Evolutionary conservation across 345 rosid genomes (phyloP).

Genomic region (Carallia brachiata): DNA sequence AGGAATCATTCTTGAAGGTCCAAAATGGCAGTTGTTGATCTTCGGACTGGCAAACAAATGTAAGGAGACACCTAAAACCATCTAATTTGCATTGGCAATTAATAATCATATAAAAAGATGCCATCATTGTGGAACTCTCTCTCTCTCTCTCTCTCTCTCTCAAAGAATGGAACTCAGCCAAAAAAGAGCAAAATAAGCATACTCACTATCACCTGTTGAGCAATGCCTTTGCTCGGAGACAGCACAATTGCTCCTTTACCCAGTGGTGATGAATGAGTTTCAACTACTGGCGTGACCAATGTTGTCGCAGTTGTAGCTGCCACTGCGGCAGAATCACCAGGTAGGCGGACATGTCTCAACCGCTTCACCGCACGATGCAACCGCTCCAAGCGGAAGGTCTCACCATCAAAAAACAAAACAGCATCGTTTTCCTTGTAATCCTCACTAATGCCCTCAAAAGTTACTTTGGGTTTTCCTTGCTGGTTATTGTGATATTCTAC

Average conservation of each 20-base stretch:
- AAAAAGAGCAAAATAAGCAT: slow-evolving; percentile 8
- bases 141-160: too few species aligned
- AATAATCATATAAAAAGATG: too few species aligned
- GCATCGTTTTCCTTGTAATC: slow-evolving; percentile 31
- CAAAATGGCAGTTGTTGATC: too few species aligned
- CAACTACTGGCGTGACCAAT: slow-evolving; percentile 7
- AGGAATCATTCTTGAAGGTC: too few species aligned
- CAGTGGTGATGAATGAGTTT: not conserved
- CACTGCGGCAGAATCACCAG: slow-evolving; percentile 21
- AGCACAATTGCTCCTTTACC: slow-evolving; percentile 19
- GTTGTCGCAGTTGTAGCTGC: not conserved
- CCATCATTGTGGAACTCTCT: too few species aligned
- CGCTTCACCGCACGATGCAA: slow-evolving; percentile 29
- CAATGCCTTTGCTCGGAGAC: slow-evolving; percentile 19
- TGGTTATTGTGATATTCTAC: slow-evolving; percentile 30
- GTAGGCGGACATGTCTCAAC: slow-evolving; percentile 26
- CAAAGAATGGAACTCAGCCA: not conserved
- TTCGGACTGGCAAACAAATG: too few species aligned
- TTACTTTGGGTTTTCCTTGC: slow-evolving; percentile 18
- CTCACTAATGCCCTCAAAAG: slow-evolving; percentile 25
- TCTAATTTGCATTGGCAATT: too few species aligned
- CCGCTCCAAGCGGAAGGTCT: slow-evolving; percentile 21
- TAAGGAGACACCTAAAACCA: too few species aligned
- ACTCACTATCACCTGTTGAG: slow-evolving; percentile 35
- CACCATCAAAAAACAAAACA: slow-evolving; percentile 27